phyloP scores from a whole-genome alignment of 768 basidiomycete species.

The Amanita brunnescens region DNA sequence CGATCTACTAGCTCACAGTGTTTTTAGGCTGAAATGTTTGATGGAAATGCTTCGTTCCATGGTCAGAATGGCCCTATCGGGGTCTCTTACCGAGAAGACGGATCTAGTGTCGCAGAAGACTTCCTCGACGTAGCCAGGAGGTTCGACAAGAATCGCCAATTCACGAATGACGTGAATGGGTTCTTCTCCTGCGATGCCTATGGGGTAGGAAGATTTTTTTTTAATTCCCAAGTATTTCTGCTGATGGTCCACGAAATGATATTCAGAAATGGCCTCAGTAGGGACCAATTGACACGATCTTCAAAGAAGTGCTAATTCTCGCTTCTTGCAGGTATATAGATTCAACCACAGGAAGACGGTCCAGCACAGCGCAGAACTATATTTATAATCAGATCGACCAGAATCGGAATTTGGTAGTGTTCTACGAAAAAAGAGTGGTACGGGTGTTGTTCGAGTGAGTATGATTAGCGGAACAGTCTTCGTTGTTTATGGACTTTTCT shows the following conservation, averaged over 20 bases:
- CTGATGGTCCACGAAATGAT: background rate
- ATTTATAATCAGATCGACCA: constrained; percentile 35
- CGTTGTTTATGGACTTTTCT: constrained; percentile 1
- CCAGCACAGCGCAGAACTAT: constrained; percentile 45
- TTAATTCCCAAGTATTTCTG: background rate
- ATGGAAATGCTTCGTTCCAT: constrained; percentile 26
- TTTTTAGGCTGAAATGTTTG: constrained; percentile 32
- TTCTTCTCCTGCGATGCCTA: constrained; percentile 36
- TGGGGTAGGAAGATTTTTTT: constrained; percentile 28
- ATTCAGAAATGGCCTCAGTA: constrained; percentile 47
- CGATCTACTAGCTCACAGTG: background rate
- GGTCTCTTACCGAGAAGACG: constrained; percentile 31
- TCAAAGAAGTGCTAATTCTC: background rate
- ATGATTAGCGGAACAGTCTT: background rate
- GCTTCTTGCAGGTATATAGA: constrained; percentile 41
- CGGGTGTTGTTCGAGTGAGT: constrained; percentile 42
- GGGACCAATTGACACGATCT: constrained; percentile 7
- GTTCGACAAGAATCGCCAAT: constrained; percentile 39
- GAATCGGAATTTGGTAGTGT: constrained; percentile 34
- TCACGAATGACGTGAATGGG: constrained; percentile 38
- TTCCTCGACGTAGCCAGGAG: constrained; percentile 35
- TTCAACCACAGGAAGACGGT: constrained; percentile 40
- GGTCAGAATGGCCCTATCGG: constrained; percentile 45
- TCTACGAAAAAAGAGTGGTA: constrained; percentile 33
- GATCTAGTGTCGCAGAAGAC: constrained; percentile 33